Percentiles rank a stretch among this genome's conserved stretches.
Conservation (phyloP, 2,329 filamentous ascomycete genomes). For the Sclerotinia trifoliorum region DNA sequence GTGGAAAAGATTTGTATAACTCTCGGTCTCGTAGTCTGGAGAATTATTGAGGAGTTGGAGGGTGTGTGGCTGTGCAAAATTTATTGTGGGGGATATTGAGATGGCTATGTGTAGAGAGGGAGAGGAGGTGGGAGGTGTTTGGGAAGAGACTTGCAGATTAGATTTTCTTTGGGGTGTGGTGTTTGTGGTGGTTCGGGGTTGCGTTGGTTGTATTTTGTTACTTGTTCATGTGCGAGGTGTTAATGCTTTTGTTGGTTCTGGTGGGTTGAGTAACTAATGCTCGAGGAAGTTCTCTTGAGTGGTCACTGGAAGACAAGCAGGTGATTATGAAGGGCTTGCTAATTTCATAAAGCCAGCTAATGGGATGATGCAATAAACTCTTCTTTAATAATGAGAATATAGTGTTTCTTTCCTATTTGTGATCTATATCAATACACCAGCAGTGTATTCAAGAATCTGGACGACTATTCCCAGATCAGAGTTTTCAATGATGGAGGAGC, state of each 20-base stretch:
- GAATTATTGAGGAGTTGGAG: not conserved
- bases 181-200: not conserved
- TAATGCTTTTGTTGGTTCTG: not conserved
- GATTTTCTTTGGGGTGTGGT: not conserved
- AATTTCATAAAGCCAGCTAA: not conserved
- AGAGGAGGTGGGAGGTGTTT: not conserved
- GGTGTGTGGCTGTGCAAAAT: not conserved
- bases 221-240: not conserved
- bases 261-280: not conserved
- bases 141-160: not conserved
- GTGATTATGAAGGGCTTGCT: not conserved
- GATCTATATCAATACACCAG: not conserved
- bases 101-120: not conserved
- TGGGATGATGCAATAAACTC: not conserved
- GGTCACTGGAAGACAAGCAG: not conserved
- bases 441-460: not conserved
- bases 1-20: not conserved
- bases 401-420: too few species aligned
- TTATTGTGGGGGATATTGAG: slow-evolving; percentile 5
- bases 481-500: not conserved
- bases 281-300: not conserved
- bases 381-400: not conserved
- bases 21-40: not conserved
- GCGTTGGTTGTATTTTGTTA: not conserved
- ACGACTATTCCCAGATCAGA: not conserved